Base-by-base conservation (phyloP, 2,329 filamentous ascomycete genomes). In the Zarea fungicola region DNA sequence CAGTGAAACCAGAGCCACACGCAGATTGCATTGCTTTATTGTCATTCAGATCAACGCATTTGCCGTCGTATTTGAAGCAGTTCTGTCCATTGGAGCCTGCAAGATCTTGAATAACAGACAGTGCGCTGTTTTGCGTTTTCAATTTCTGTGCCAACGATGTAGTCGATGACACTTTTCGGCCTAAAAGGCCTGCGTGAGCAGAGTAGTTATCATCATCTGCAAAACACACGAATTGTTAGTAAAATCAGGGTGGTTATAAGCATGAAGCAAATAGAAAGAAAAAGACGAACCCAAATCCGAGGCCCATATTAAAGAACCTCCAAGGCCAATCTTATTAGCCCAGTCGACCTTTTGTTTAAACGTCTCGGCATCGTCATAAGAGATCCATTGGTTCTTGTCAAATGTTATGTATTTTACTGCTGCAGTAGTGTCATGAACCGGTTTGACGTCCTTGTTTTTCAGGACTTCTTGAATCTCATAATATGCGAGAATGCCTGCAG, bases 271-370 rank as follows among this genome's bases (percentile, higher is more conserved):
- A 37, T 5, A 37, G 35, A 13, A 37, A 4, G 4, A 4, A 42
- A n/a, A 18, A 25, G 13, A 6, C 19, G 22, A 29, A 19, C 25
- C 46, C 29, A 45, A 47, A 21, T 53, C 50, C 13, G 52, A 26
- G 21, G 52, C 45, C 55, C 55, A 57, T 21, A 57, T 48, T 8
- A 54, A 34, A 14, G 47, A 18, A n/a, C 55, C 53, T 5, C 37
- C 35, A 1, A 56, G 47, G 13, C 53, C 41, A 1, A 37, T 19
- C 2, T 36, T 21, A 18, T 53, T 53, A 6, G 54, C 54, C 22
- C 16, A 56, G 5, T 46, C 26, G 13, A 53, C 29, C 42, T 56
- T 55, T 16, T 29, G 19, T 31, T 50, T 16, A n/a, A 31, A 31
- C 4, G 29, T 31, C 10, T 31, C 11, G 16, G 9, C 25, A 22